A percentile compares a stretch with the other conserved stretches of the same genome.
Evolutionary conservation across 208 protist species (phyloP).

Genomic region (Polymyxa betae): DNA sequence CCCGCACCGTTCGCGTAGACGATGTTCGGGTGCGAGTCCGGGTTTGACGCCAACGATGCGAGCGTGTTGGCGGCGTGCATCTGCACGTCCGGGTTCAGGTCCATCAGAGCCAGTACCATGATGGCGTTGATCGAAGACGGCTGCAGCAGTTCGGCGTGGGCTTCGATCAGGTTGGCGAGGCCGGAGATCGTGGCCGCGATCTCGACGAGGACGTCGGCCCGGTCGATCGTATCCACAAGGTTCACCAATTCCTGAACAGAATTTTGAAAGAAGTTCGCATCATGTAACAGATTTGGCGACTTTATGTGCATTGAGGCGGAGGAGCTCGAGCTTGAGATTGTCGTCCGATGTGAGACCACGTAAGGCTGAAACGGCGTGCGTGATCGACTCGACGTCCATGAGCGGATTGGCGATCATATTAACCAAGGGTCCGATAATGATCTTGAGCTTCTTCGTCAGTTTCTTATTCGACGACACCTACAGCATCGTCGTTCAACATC

Average conservation of each 20-base stretch:
- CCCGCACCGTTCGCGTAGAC: conserved; percentile 35
- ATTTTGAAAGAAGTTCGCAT: background rate
- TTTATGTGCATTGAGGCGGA: conserved; percentile 8
- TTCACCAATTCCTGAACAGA: conserved; percentile 34
- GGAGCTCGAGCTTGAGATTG: conserved; percentile 41
- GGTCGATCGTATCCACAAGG: conserved; percentile 33
- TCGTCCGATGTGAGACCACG: conserved; percentile 28
- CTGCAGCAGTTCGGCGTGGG: conserved; percentile 44
- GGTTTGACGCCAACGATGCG: conserved; percentile 32
- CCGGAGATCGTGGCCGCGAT: conserved; percentile 40
- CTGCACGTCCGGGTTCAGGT: conserved; percentile 33
- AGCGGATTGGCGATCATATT: conserved; percentile 54
- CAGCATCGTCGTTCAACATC: no score
- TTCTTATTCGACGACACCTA: conserved; percentile 45
- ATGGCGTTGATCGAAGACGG: conserved; percentile 46
- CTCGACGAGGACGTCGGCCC: background rate
- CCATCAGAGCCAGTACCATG: conserved; percentile 47
- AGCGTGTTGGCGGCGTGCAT: conserved; percentile 37
- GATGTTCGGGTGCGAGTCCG: conserved; percentile 46
- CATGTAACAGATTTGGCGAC: background rate
- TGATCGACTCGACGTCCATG: conserved; percentile 50
- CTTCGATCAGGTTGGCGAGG: conserved; percentile 33
- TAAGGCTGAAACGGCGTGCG: conserved; percentile 29
- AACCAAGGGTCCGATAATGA: conserved; percentile 29
- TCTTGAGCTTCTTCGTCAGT: conserved; percentile 48